Base-by-base conservation (phyloP, 148 eudicot genomes). In the Silene uniflora region DNA sequence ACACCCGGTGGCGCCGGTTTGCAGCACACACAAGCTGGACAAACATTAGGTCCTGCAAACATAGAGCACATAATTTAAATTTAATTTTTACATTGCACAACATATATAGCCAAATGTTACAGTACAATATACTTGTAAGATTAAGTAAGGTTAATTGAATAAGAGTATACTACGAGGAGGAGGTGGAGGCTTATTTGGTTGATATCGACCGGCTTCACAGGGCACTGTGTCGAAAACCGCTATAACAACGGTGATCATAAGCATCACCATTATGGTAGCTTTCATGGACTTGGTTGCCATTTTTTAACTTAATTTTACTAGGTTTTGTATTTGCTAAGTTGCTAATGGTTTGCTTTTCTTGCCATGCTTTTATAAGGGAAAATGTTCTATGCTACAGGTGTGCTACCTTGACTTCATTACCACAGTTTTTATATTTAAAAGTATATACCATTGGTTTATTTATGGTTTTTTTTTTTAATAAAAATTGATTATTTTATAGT, bases 11-110 rank as follows among this genome's bases (percentile, higher is more conserved):
- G 58, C 21, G 84, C 71, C 2, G 74, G 79, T 14, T 24, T 32
- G 73, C 82, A 82, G 56, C 85, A 82, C 76, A 75, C 85, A 47
- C 82, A 79, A 18, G 77, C 82, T 23, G 82, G 85, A 62, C 85
- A 82, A 25, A 78, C 27, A 18, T 16, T 23, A 52, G 55, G 32
- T 18, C 42, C 83, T 76, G 79, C 46, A 25, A 10, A 29, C 21
- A n/a, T n/a, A n/a, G n/a, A n/a, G n/a, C n/a, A n/a, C n/a, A n/a
- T n/a, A n/a, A n/a, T 39, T 39, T 5, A 39, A 39, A 39, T 6
- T 39, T 7, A 1, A 39, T 39, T 39, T 39, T 39, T 39, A 39
- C 0, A 6, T 39, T 39, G 44, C 44, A 39, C 7, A 29, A 1
- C 32, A 29, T 29, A 3, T 8, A n/a, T 22, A 60, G 1, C 27